A percentile compares a stretch with the other conserved stretches of the same genome.
phyloP scores from a whole-genome alignment of 805 yeast genomes.

The Wickerhamomyces bisporus region DNA sequence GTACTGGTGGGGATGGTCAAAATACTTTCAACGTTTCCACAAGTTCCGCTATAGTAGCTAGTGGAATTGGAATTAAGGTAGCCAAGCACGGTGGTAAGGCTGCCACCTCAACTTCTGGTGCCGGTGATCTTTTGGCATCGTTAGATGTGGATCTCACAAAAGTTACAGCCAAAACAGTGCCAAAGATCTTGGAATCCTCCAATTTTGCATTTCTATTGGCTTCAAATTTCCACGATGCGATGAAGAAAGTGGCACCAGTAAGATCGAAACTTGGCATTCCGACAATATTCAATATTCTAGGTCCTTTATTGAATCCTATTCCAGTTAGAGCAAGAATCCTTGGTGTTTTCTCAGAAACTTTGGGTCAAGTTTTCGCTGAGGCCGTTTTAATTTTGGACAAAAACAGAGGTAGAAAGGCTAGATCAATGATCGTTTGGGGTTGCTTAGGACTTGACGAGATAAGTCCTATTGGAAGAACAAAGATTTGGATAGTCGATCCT shows the following conservation, averaged over 20 bases:
- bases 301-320: conserved; percentile 92
- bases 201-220: conserved; percentile 75
- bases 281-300: conserved; percentile 88
- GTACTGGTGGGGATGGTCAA: conserved; percentile 99
- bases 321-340: conserved; percentile 73
- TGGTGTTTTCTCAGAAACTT: conserved; percentile 77
- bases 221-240: conserved; percentile 89
- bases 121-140: conserved; percentile 79
- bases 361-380: conserved; percentile 82
- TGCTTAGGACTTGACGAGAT: conserved; percentile 89
- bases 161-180: conserved; percentile 59
- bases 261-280: conserved; percentile 82
- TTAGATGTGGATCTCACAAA: conserved; percentile 80
- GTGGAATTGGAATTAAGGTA: conserved; percentile 77
- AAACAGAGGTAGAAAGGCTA: conserved; percentile 35
- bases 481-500: conserved; percentile 66
- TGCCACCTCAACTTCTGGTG: conserved; percentile 86
- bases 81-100: conserved; percentile 99
- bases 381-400: conserved; percentile 65
- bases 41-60: conserved; percentile 88
- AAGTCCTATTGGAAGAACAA: conserved; percentile 80
- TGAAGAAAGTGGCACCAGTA: conserved; percentile 77
- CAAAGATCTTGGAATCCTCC: conserved; percentile 45
- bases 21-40: conserved; percentile 96
- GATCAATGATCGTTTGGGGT: conserved; percentile 90